Base-by-base conservation (phyloP, 2,329 filamentous ascomycete species). In the Fusarium ramigenum region DNA sequence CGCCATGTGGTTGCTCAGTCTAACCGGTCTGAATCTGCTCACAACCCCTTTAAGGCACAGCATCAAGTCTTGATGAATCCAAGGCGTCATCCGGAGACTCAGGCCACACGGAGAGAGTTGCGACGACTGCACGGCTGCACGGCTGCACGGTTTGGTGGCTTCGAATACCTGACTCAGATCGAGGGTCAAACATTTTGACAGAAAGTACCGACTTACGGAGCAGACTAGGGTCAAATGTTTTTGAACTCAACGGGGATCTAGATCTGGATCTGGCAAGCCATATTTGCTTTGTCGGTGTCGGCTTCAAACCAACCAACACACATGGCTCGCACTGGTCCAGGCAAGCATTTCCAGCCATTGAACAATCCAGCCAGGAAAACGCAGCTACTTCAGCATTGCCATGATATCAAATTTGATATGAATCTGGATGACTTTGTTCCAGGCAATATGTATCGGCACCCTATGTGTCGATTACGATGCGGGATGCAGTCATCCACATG, bases 401-500 rank as follows among this genome's bases (percentile, higher is more conserved):
- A 53, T 44, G 30, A 32, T 36, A 23, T 32, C 23, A 28, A 49
- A 47, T 49, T 66, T 40, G 23, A 49, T 42, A 37, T 43, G 23
- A 53, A 49, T 30, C 44, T 43, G 57, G 28, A n/a, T 34, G 57
- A 28, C 16, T 30, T 39, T 56, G 42, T 40, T 54, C 42, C 32
- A 63, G 52, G 39, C 34, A 59, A 11, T 18, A 40, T 18, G 25
- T 52, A 50, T 53, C 39, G 28, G 57, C 50, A 56, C 39, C 44
- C 25, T 59, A 50, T 50, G 56, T 66, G 66, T 58, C 65, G 58
- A 40, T 54, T 66, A 71, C 60, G 49, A 72, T 61, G 60, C 66
- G 59, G 69, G 67, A 73, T 72, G 60, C 39, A 39, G 59, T 77
- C 68, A 72, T 59, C 60, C 65, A 69, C 75, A 78, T 78, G 68